Conservation (phyloP, 2,329 filamentous ascomycete genomes). For the Penicillium sp. region DNA sequence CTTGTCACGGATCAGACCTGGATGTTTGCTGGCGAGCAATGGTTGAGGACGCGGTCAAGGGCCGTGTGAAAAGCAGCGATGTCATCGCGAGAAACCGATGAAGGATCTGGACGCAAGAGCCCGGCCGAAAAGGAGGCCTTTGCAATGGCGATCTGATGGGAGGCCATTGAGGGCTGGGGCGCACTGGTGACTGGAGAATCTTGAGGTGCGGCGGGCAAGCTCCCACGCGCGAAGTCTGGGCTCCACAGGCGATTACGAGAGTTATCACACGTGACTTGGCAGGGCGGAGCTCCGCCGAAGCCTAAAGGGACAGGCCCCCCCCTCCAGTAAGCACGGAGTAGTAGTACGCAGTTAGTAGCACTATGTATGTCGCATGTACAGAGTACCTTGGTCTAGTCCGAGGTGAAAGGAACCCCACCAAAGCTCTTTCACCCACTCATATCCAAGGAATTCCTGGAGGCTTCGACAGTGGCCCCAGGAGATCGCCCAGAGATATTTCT, state of each 20-base stretch:
- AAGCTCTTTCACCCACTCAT: background rate
- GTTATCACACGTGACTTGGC: slow-evolving; percentile 7
- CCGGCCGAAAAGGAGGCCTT: slow-evolving; percentile 77
- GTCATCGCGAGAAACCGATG: slow-evolving; percentile 67
- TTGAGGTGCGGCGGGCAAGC: background rate
- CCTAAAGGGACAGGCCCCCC: background rate
- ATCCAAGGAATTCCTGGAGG: background rate
- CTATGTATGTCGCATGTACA: too few relatives aligned
- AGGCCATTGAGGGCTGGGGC: slow-evolving; percentile 57
- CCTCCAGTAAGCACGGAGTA: background rate
- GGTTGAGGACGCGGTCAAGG: slow-evolving; percentile 66
- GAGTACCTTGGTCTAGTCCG: too few relatives aligned
- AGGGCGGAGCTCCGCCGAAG: background rate
- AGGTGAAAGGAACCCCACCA: too few relatives aligned
- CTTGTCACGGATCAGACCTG: slow-evolving; percentile 71
- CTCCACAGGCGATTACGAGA: background rate
- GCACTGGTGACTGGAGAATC: background rate
- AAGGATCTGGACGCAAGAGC: slow-evolving; percentile 74
- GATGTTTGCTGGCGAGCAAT: slow-evolving; percentile 79
- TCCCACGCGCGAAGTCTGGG: background rate
- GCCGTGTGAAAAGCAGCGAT: slow-evolving; percentile 70
- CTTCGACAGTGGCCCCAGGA: background rate
- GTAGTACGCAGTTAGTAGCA: too few relatives aligned
- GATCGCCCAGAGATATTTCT: background rate
- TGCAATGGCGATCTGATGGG: slow-evolving; percentile 73